These are phyloP conservation scores for Komagataella kurtzmanii DNA, from an alignment of 805 yeast genomes.

Conservation along the genomic window DNA sequence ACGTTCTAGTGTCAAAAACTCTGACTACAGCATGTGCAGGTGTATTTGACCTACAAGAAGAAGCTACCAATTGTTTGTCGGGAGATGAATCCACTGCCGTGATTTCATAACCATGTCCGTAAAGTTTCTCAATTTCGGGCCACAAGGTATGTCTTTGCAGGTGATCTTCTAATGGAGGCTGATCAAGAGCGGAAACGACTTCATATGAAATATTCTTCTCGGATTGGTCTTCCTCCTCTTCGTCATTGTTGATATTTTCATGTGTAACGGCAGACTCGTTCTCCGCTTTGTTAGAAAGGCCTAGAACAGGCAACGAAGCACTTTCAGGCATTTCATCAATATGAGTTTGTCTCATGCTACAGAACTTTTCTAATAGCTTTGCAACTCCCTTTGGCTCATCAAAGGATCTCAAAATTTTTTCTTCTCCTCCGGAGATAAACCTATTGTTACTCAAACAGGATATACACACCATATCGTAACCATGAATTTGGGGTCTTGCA, in stretches of 20 bases:
- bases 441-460: constrained; percentile 43
- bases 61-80: constrained; percentile 52
- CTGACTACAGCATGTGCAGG: constrained; percentile 78
- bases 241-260: constrained; percentile 24
- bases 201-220: constrained; percentile 28
- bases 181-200: constrained; percentile 26
- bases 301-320: constrained; percentile 87
- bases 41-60: constrained; percentile 85
- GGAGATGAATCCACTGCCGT: constrained; percentile 64
- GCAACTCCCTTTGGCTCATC: constrained; percentile 78
- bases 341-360: constrained; percentile 24
- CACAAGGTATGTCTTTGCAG: constrained; percentile 84
- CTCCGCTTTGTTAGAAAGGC: constrained; percentile 83
- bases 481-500: constrained; percentile 96
- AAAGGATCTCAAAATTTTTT: constrained; percentile 79
- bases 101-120: constrained; percentile 96
- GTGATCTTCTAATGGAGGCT: constrained; percentile 83
- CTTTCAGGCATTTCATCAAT: constrained; percentile 49
- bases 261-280: constrained; percentile 29
- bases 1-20: constrained; percentile 48
- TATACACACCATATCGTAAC: constrained; percentile 87
- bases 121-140: constrained; percentile 90
- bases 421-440: constrained; percentile 93
- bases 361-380: constrained; percentile 38
- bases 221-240: constrained; percentile 20